Conservation (phyloP, 164 flowering plant genomes). For the Annona squamosa region DNA sequence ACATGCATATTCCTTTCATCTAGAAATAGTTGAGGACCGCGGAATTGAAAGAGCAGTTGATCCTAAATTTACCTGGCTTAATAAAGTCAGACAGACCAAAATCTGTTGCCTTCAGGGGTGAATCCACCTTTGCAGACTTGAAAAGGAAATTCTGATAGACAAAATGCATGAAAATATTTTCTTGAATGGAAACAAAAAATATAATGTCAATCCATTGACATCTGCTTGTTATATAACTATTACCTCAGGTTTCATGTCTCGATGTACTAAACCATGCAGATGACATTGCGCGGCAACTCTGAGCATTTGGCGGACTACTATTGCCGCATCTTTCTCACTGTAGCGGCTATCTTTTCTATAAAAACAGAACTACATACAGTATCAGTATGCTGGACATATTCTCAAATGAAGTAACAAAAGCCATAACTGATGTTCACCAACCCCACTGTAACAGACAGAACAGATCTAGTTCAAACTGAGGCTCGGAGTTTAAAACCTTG, state of each 20-base stretch:
- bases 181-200: background rate
- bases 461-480: background rate
- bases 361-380: conserved; percentile 9
- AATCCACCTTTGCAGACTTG: conserved; percentile 70
- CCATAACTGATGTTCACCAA: background rate
- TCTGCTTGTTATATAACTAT: background rate
- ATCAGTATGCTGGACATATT: background rate
- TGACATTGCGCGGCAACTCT: conserved; percentile 98
- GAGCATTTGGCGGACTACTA: conserved; percentile 93
- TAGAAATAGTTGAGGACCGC: background rate
- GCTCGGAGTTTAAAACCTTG: background rate
- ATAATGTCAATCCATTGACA: background rate
- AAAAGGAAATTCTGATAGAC: conserved; percentile 79
- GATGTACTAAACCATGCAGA: conserved; percentile 92
- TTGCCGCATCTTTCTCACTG: conserved; percentile 92
- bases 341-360: conserved; percentile 93
- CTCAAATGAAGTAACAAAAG: background rate
- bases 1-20: background rate
- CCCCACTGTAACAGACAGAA: background rate
- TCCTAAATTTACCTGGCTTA: conserved; percentile 60
- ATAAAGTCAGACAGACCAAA: conserved; percentile 92
- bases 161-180: conserved; percentile 10
- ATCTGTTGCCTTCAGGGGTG: conserved; percentile 74
- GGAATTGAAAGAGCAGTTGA: background rate
- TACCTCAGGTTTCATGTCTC: conserved; percentile 99